phyloP scores from a whole-genome alignment of 1,139 yeast species.

The Zygosaccharomyces sapae region DNA sequence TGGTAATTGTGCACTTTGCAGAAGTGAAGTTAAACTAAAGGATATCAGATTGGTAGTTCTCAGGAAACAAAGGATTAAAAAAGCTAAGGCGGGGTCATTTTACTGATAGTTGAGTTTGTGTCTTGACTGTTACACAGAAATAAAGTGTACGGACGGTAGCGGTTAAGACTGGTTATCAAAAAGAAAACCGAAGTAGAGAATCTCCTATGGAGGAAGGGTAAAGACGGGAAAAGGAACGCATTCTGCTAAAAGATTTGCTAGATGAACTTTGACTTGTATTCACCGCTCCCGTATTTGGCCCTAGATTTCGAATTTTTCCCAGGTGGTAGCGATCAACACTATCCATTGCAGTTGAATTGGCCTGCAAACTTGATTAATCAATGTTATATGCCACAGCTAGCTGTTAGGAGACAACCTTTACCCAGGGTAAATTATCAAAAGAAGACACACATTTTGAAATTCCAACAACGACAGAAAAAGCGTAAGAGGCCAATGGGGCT shows the following conservation, averaged over 20 bases:
- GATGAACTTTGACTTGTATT: conserved; percentile 8
- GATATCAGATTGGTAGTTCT: conserved; percentile 33
- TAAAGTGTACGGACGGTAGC: not conserved
- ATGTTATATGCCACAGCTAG: too few species aligned
- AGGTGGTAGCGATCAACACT: not conserved
- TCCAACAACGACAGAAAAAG: conserved; percentile 13
- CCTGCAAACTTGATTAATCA: not conserved
- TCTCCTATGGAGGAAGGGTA: too few species aligned
- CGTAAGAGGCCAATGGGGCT: conserved; percentile 14
- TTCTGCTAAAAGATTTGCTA: not conserved
- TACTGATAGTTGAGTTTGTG: too few species aligned
- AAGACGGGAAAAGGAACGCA: too few species aligned
- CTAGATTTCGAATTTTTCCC: conserved; percentile 3
- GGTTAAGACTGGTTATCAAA: not conserved
- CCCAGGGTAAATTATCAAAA: not conserved
- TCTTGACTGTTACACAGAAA: not conserved
- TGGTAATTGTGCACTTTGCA: conserved; percentile 50
- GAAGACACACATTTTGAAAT: conserved; percentile 13
- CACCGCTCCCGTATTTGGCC: conserved; percentile 5
- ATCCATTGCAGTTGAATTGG: not conserved
- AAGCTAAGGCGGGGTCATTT: too few species aligned
- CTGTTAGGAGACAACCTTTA: too few species aligned
- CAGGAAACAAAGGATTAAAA: conserved; percentile 31
- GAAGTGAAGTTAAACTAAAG: conserved; percentile 40
- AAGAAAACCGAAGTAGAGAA: too few species aligned